A percentile compares a stretch with the other conserved stretches of the same genome.
Conservation (phyloP, 202 grass and related monocot genomes). For the Hordeum pubiflorum region DNA sequence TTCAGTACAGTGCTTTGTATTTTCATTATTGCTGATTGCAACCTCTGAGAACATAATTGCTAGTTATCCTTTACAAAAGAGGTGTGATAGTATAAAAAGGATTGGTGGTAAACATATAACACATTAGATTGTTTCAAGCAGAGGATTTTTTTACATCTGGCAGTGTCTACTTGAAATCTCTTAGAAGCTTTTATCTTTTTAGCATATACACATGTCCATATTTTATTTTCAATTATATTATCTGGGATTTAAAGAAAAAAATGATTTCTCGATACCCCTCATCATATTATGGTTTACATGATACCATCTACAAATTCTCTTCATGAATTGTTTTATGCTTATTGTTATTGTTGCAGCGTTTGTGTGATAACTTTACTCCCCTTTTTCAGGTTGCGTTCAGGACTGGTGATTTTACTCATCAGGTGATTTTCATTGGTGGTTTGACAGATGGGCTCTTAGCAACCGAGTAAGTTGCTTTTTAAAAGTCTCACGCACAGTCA, state of each 20-base stretch:
- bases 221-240: neutral
- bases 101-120: neutral
- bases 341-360: slow-evolving; percentile 13
- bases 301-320: neutral
- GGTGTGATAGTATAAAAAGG: neutral
- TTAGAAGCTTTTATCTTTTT: slow-evolving; percentile 1
- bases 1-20: neutral
- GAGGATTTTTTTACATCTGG: neutral
- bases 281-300: slow-evolving; percentile 15
- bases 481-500: neutral
- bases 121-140: too few species aligned
- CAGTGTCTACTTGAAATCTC: neutral
- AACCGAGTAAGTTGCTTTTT: slow-evolving; percentile 59
- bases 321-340: slow-evolving; percentile 4
- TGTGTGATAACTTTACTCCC: slow-evolving; percentile 4
- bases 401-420: slow-evolving; percentile 86
- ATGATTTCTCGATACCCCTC: neutral
- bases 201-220: neutral
- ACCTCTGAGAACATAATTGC: neutral
- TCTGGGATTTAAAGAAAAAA: neutral
- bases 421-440: slow-evolving; percentile 92
- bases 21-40: neutral
- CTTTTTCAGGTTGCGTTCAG: slow-evolving; percentile 74
- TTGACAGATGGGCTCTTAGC: slow-evolving; percentile 86
- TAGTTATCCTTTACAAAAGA: neutral